Evolutionary conservation across 2,329 filamentous ascomycete species (phyloP).

Genomic region (Rasamsonia emersonii): DNA sequence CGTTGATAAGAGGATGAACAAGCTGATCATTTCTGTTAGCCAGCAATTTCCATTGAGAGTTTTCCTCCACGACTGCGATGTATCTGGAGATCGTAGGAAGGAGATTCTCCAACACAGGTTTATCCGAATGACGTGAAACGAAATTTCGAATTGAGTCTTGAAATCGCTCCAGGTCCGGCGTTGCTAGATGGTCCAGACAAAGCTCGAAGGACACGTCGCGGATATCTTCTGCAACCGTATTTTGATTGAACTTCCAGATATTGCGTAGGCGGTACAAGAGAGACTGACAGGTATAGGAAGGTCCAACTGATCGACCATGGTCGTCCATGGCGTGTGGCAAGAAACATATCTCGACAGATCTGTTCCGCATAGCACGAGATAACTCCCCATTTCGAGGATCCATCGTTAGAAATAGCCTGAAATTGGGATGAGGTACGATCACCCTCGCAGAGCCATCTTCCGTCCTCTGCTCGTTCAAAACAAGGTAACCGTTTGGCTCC

Average conservation of each 20-base stretch:
- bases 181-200: slow-evolving; percentile 30
- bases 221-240: slow-evolving; percentile 7
- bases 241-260: slow-evolving; percentile 19
- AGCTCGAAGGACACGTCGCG: slow-evolving; percentile 18
- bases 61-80: slow-evolving; percentile 22
- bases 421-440: slow-evolving; percentile 73
- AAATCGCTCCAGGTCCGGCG: slow-evolving; percentile 24
- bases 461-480: slow-evolving; percentile 87
- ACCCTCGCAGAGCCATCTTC: slow-evolving; percentile 71
- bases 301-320: slow-evolving; percentile 12
- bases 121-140: slow-evolving; percentile 11
- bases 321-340: slow-evolving; percentile 33
- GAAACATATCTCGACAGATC: slow-evolving; percentile 82
- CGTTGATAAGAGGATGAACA: slow-evolving; percentile 33
- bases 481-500: slow-evolving; percentile 78
- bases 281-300: slow-evolving; percentile 31
- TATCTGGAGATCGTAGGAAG: slow-evolving; percentile 22
- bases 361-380: slow-evolving; percentile 92
- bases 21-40: slow-evolving; percentile 19
- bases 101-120: slow-evolving; percentile 8
- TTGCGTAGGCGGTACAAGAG: slow-evolving; percentile 31
- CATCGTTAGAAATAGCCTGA: slow-evolving; percentile 88
- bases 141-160: slow-evolving; percentile 20
- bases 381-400: slow-evolving; percentile 88
- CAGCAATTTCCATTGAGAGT: slow-evolving; percentile 20